These are phyloP conservation scores for Ziziphus jujuba DNA, from an alignment of 306 rosid species.

Conservation along the genomic window DNA sequence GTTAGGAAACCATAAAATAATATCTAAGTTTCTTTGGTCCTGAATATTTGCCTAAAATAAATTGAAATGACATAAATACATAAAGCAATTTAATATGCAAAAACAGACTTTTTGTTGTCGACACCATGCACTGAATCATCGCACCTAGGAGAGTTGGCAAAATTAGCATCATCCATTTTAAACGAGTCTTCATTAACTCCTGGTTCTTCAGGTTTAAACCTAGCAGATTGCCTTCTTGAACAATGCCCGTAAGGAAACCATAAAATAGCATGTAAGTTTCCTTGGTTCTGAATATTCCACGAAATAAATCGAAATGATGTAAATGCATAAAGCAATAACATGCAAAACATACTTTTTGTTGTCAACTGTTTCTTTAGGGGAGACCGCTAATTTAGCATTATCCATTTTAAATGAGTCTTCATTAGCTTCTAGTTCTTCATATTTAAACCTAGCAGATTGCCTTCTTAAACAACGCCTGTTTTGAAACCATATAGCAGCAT, in stretches of 20 bases:
- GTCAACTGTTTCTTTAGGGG: conserved; percentile 33
- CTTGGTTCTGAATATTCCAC: conserved; percentile 12
- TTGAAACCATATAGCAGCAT: conserved; percentile 19
- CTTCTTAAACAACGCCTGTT: conserved; percentile 48
- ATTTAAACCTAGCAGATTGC: conserved; percentile 48
- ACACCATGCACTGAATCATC: conserved; percentile 31
- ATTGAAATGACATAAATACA: conserved; percentile 7
- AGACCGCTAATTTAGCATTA: conserved; percentile 32
- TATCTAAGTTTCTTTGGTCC: conserved; percentile 16
- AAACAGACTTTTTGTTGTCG: conserved; percentile 51
- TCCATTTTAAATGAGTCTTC: conserved; percentile 45
- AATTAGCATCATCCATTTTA: conserved; percentile 35
- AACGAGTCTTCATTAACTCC: conserved; percentile 43
- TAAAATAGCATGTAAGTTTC: conserved; percentile 16
- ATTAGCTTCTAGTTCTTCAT: conserved; percentile 39
- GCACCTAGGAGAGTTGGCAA: conserved; percentile 32
- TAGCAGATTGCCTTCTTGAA: conserved; percentile 54
- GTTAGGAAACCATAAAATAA: conserved; percentile 23
- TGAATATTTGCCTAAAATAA: conserved; percentile 1
- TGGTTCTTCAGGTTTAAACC: conserved; percentile 42
- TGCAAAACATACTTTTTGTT: conserved; percentile 49
- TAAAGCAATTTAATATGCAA: conserved; percentile 22
- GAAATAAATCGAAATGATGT: not conserved
- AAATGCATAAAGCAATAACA: conserved; percentile 22
- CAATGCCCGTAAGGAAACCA: conserved; percentile 34